A percentile compares a stretch with the other conserved stretches of the same genome.
Conservation (phyloP, 768 basidiomycete genomes). For the Pleurotus tuoliensis region DNA sequence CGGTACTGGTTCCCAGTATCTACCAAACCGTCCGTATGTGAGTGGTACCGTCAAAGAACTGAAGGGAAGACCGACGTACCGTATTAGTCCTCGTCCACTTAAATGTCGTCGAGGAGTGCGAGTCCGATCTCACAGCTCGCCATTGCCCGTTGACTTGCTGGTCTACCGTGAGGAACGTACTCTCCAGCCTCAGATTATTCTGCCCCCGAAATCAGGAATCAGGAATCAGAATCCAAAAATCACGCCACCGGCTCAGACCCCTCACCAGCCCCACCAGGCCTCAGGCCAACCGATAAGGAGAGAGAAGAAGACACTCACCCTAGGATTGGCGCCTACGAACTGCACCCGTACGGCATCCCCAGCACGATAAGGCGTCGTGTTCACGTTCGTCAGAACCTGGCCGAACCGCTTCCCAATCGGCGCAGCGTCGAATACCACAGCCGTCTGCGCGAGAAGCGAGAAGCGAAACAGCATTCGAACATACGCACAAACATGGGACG, state of each 20-base stretch:
- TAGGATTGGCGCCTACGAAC: slow-evolving; percentile 76
- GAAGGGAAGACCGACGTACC: slow-evolving; percentile 27
- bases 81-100: slow-evolving; percentile 58
- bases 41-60: slow-evolving; percentile 1
- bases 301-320: slow-evolving; percentile 38
- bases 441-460: slow-evolving; percentile 33
- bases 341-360: slow-evolving; percentile 57
- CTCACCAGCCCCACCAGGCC: too few relatives aligned
- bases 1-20: slow-evolving; percentile 59
- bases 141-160: slow-evolving; percentile 45
- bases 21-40: slow-evolving; percentile 17
- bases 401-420: slow-evolving; percentile 61
- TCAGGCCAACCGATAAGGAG: too few relatives aligned
- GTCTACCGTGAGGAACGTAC: slow-evolving; percentile 70
- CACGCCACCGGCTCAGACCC: too few relatives aligned
- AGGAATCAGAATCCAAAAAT: too few relatives aligned
- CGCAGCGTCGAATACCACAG: slow-evolving; percentile 57
- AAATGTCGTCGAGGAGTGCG: slow-evolving; percentile 73
- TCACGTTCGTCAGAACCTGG: slow-evolving; percentile 53
- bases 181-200: slow-evolving; percentile 77
- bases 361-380: slow-evolving; percentile 41
- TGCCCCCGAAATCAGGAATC: slow-evolving; percentile 17
- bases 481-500: neutral
- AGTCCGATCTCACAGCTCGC: slow-evolving; percentile 63
- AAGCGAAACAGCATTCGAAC: too few relatives aligned